A percentile compares a stretch with the other conserved stretches of the same genome.
Conservation (phyloP, 2,329 filamentous ascomycete species). For the Colletotrichum salicis region DNA sequence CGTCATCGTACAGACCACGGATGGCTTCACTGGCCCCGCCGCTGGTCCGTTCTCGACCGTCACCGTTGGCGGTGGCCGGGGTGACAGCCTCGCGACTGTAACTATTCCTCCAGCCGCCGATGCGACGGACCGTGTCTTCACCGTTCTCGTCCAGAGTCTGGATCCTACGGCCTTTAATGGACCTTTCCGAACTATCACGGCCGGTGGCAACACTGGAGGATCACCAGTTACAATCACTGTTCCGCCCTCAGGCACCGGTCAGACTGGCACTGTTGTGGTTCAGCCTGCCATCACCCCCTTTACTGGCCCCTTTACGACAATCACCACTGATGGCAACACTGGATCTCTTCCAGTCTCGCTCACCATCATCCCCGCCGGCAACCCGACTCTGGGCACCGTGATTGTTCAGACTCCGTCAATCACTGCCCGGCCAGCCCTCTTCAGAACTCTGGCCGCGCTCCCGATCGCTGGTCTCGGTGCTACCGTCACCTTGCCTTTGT, state of each 20-base stretch:
- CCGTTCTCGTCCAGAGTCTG: conserved; percentile 11
- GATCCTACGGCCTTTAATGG: conserved; percentile 2
- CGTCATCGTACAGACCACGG: conserved; percentile 14
- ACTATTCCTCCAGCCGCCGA: conserved; percentile 12
- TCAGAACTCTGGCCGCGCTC: conserved; percentile 15
- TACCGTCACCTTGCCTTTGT: conserved; percentile 6
- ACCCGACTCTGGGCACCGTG: conserved; percentile 23
- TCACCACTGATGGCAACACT: conserved; percentile 18
- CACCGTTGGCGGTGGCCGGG: conserved; percentile 11
- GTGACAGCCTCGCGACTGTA: background rate
- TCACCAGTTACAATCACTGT: conserved; percentile 16
- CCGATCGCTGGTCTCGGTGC: conserved; percentile 12
- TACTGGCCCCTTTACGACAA: conserved; percentile 28
- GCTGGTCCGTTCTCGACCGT: conserved; percentile 15
- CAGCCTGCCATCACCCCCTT: conserved; percentile 20
- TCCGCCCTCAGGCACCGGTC: conserved; percentile 14
- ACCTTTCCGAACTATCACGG: conserved; percentile 23
- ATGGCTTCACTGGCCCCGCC: conserved; percentile 16
- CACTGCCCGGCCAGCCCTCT: background rate
- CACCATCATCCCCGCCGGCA: conserved; percentile 11
- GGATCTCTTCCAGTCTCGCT: conserved; percentile 23
- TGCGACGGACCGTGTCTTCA: background rate
- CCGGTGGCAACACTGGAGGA: conserved; percentile 13
- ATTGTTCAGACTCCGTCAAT: conserved; percentile 20
- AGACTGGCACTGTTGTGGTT: conserved; percentile 16